A percentile compares a stretch with the other conserved stretches of the same genome.
Evolutionary conservation across 495 filamentous ascomycete genomes (phyloP).

Genomic region (Podospora sp.): DNA sequence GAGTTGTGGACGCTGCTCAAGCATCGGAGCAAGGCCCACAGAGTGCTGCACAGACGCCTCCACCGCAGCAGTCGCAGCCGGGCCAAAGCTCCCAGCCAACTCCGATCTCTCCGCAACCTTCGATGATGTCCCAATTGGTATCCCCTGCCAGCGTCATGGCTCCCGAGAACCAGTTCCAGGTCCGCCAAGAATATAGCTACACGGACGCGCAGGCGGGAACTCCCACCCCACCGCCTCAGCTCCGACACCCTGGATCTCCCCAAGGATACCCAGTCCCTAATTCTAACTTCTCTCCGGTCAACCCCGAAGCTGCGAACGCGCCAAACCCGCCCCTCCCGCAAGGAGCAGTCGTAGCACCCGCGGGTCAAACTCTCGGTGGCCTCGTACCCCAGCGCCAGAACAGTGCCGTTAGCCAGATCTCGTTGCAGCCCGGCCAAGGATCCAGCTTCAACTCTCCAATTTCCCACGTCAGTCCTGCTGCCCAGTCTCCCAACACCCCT

Average conservation of each 20-base stretch:
- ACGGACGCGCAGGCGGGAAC: constrained; percentile 12
- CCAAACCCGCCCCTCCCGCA: constrained; percentile 21
- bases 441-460: constrained; percentile 17
- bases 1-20: not conserved
- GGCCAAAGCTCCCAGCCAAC: constrained; percentile 1
- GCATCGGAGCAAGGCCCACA: not conserved
- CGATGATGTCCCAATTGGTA: constrained; percentile 1
- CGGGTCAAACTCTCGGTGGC: constrained; percentile 2
- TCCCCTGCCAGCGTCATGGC: constrained; percentile 17
- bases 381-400: constrained; percentile 29
- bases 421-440: constrained; percentile 27
- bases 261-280: constrained; percentile 25
- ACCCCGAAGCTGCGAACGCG: constrained; percentile 18
- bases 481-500: constrained; percentile 23
- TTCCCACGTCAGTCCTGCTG: constrained; percentile 13
- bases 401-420: constrained; percentile 34
- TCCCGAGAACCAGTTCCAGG: constrained; percentile 18
- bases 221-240: constrained; percentile 19
- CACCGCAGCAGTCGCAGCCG: not conserved
- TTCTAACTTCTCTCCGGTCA: constrained; percentile 26
- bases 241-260: constrained; percentile 17
- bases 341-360: not conserved
- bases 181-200: constrained; percentile 16
- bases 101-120: constrained; percentile 11
- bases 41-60: not conserved